Evolutionary conservation across 1,284 basidiomycete genomes (phyloP), one percentile per base, ranked within the genome.

Genomic region (Marasmius fiardii): DNA sequence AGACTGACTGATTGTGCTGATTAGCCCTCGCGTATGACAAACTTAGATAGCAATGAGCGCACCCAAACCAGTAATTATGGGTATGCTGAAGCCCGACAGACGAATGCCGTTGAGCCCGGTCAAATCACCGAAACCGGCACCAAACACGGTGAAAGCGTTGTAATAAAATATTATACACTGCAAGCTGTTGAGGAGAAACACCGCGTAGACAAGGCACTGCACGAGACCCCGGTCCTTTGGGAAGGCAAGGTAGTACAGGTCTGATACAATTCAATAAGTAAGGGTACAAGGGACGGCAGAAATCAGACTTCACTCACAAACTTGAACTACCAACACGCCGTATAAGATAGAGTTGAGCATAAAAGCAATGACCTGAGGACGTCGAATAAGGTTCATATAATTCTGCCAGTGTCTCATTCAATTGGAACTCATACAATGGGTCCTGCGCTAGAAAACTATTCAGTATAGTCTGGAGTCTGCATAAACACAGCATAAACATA

Each of bases 191-290:
- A 57, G 44, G 33, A 57, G 12, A 35, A 53, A 53, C 11, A 57
- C 45, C 6, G 33, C 11, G 26, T 53, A 53, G 45, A 57, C 55
- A 12, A 57, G 28, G 7, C 16, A 44, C 28, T 53, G 48, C 16
- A 51, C 45, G 28, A 48, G 23, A n/a, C 23, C 2, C 14, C 44
- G 37, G 39, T 57, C 55, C 34, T 57, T 53, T 14, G 55, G 55
- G 18, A 57, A 57, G 16, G 55, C 43, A 10, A 57, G 43, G 24
- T 57, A 57, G 21, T 57, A 57, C n/a, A 53, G 16, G 45, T 57
- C 55, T 57, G 35, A 14, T 16, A 20, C 23, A 14, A 8, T 3
- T 12, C 24, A n/a, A 20, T 24, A 37, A 39, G 34, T 4, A 11
- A 34, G n/a, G 5, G 16, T 18, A 37, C 10, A 31, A 31, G 10